A percentile compares a stretch with the other conserved stretches of the same genome.
phyloP scores from a whole-genome alignment of 2,329 filamentous ascomycete genomes.

The Leptoxyphium fumago region DNA sequence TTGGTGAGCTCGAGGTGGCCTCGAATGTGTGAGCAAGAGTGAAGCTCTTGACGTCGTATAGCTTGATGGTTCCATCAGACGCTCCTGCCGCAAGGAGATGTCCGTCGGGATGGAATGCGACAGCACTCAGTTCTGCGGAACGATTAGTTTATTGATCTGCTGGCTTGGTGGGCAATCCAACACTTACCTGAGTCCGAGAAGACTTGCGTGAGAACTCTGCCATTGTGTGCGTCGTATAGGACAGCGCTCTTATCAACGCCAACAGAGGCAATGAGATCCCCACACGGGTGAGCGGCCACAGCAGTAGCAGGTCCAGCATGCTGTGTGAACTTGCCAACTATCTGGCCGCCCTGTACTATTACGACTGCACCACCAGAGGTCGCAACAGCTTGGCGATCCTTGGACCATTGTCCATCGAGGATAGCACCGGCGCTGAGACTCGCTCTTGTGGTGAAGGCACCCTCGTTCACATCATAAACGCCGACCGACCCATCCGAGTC shows the following conservation, averaged over 20 bases:
- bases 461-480: constrained; percentile 63
- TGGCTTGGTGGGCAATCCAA: background rate
- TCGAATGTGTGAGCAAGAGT: constrained; percentile 60
- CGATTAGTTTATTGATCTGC: constrained; percentile 14
- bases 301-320: constrained; percentile 72
- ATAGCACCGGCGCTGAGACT: constrained; percentile 50
- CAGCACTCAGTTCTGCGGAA: constrained; percentile 51
- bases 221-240: constrained; percentile 62
- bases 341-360: constrained; percentile 56
- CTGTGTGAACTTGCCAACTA: constrained; percentile 56
- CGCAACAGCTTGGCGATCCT: constrained; percentile 53
- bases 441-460: constrained; percentile 57
- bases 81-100: constrained; percentile 79
- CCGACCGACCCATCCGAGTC: constrained; percentile 62
- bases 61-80: constrained; percentile 64
- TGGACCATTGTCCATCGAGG: constrained; percentile 51
- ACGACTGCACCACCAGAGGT: constrained; percentile 67
- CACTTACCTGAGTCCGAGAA: constrained; percentile 65
- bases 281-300: constrained; percentile 68
- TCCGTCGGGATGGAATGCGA: constrained; percentile 91
- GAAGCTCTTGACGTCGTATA: constrained; percentile 76
- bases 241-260: constrained; percentile 86
- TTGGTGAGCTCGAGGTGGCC: constrained; percentile 35
- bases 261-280: constrained; percentile 70
- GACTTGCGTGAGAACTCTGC: constrained; percentile 59